Base-by-base conservation (phyloP, 768 basidiomycete species). In the Pulveroboletus sp. region DNA sequence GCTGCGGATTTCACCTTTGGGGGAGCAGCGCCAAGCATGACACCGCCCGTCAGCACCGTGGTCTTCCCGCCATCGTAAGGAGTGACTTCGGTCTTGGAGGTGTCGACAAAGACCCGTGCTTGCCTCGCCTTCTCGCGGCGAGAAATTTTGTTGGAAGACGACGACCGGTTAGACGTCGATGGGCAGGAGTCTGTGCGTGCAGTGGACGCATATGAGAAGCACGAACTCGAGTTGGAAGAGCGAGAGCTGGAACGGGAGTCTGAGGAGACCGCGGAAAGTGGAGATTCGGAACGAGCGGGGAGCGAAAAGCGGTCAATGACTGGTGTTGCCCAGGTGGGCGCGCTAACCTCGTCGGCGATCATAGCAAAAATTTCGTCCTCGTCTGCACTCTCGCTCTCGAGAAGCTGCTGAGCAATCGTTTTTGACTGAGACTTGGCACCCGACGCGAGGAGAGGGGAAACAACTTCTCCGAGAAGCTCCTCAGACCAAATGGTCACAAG, bases 41-140 rank as follows among this genome's bases (percentile, higher is more conserved):
- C 88, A 56, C 88, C 89, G 49, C 89, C 89, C 3, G 88, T 89
- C 58, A 91, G 80, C 43, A 90, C 88, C 27, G 88, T 89, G 46
- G 89, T 91, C 77, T 89, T 89, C 56, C 89, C 89, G 49, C 87
- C 88, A 57, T 91, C 88, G 59, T 91, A 91, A 60, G 86, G 85
- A 41, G 88, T 90, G 55, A 90, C 85, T 39, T 86, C 85, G 47
- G 70, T 89, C 75, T 83, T 90, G 61, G 82, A 70, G 18, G 75
- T 79, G 67, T 91, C 89, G 47, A 91, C 68, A 62, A 77, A 89
- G 57, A 90, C 85, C 55, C 80, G 81, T 21, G 78, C 78, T 64
- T 84, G 83, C 55, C 83, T 77, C 8, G 80, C 79, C 43, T 76
- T 78, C 66, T 89, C 86, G 52, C 86, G 79, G 47, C 85, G 83